Evolutionary conservation across 345 rosid genomes (phyloP).

Genomic region (Gynandropsis gynandra): DNA sequence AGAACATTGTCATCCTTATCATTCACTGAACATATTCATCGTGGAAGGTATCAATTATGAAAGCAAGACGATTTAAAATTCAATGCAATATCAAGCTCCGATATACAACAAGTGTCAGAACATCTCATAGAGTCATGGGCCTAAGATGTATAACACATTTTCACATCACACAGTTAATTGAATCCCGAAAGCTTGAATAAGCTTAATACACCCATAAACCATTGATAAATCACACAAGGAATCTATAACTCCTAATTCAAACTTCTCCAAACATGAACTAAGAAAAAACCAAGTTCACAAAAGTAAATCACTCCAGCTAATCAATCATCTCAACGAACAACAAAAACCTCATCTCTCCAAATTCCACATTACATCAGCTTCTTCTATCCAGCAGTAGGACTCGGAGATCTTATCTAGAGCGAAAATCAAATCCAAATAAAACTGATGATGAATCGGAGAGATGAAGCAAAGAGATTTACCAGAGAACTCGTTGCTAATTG

Average conservation of each 20-base stretch:
- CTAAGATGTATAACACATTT: background rate
- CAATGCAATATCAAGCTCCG: background rate
- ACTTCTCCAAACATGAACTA: slow-evolving; percentile 1
- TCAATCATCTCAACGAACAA: too few relatives aligned
- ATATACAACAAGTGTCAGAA: background rate
- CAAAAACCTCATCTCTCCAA: background rate
- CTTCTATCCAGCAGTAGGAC: background rate
- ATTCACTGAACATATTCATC: slow-evolving; percentile 31
- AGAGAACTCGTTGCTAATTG: slow-evolving; percentile 23
- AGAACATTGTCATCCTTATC: slow-evolving; percentile 28
- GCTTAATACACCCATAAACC: too few relatives aligned
- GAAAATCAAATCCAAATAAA: background rate
- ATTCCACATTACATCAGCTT: background rate
- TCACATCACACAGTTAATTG: slow-evolving; percentile 2
- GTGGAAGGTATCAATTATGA: slow-evolving; percentile 7
- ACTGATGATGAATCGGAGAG: background rate
- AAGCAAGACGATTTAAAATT: slow-evolving; percentile 4
- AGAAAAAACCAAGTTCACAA: background rate
- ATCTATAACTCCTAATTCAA: background rate
- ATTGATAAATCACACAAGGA: background rate
- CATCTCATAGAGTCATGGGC: background rate
- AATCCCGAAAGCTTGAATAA: background rate
- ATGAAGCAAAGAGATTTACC: slow-evolving; percentile 27
- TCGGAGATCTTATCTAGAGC: slow-evolving; percentile 1
- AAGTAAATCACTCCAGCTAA: too few relatives aligned